These are phyloP conservation scores for Fusarium nematophilum DNA, from an alignment of 2,329 filamentous ascomycete genomes.

Conservation along the genomic window DNA sequence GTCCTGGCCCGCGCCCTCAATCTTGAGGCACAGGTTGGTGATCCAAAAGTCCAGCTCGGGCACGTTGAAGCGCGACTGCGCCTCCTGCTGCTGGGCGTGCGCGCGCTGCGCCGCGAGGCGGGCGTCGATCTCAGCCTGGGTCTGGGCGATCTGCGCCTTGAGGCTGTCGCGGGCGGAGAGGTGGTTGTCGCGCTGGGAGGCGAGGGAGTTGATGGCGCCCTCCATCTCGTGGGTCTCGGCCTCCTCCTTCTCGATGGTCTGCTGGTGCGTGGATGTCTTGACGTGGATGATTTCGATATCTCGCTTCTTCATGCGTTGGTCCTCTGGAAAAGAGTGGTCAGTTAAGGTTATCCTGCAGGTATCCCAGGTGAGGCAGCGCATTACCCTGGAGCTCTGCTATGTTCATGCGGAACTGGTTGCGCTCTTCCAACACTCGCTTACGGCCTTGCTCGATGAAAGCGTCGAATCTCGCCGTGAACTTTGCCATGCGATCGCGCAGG, in stretches of 20 bases:
- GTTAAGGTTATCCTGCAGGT: not conserved
- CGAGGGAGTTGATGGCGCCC: constrained; percentile 67
- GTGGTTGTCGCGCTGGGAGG: constrained; percentile 70
- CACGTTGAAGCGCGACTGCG: constrained; percentile 87
- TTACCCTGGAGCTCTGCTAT: constrained; percentile 92
- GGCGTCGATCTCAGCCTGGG: constrained; percentile 76
- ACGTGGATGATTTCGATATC: constrained; percentile 85
- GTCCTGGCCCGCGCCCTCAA: constrained; percentile 87
- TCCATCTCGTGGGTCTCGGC: constrained; percentile 83
- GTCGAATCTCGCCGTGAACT: constrained; percentile 91
- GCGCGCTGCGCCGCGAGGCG: constrained; percentile 77
- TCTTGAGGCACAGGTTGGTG: constrained; percentile 85
- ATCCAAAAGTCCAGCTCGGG: constrained; percentile 98
- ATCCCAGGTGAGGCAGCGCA: constrained; percentile 38
- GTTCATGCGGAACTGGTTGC: constrained; percentile 92
- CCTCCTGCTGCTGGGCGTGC: constrained; percentile 79
- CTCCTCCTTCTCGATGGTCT: constrained; percentile 80
- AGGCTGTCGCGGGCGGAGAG: constrained; percentile 66
- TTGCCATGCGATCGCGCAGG: constrained; percentile 92
- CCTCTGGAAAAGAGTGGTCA: constrained; percentile 68
- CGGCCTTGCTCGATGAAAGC: constrained; percentile 92
- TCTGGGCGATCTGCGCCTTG: constrained; percentile 71
- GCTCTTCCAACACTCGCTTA: constrained; percentile 89
- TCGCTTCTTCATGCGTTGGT: constrained; percentile 88
- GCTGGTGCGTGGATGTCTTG: constrained; percentile 76